phyloP scores from a whole-genome alignment of 768 basidiomycete genomes.

The Cyclocybe cylindracea region DNA sequence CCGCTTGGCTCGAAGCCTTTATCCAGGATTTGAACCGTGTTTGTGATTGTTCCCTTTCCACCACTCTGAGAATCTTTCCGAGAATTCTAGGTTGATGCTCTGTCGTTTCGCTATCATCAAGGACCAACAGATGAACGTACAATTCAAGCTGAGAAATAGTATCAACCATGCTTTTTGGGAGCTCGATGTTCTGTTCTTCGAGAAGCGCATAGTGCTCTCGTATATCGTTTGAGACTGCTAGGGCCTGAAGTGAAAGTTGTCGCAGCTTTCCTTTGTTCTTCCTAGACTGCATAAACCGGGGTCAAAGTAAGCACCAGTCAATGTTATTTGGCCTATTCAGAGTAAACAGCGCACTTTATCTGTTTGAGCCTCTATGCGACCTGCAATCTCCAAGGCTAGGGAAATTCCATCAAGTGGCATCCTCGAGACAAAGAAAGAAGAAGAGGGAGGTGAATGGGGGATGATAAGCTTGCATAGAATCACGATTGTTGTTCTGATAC shows the following conservation, averaged over 20 bases:
- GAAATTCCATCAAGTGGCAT: background rate
- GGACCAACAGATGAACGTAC: background rate
- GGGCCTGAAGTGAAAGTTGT: background rate
- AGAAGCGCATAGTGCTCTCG: background rate
- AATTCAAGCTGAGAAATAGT: background rate
- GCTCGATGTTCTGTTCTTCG: background rate
- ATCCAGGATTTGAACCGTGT: background rate
- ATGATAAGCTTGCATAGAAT: too few relatives aligned
- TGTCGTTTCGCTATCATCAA: background rate
- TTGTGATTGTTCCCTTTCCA: background rate
- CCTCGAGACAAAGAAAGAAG: background rate
- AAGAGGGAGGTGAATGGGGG: background rate
- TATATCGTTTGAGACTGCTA: background rate
- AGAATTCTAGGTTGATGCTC: background rate
- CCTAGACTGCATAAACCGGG: background rate
- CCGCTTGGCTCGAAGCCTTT: background rate
- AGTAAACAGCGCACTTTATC: background rate
- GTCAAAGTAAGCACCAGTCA: background rate
- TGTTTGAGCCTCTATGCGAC: background rate
- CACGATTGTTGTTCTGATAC: too few relatives aligned
- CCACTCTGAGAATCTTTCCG: background rate
- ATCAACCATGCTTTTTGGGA: background rate
- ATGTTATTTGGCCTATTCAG: background rate
- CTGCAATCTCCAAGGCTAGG: background rate
- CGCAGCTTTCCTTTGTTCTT: background rate